Percentiles rank a stretch among this genome's conserved stretches.
phyloP scores from a whole-genome alignment of 225 moss, liverwort and hornwort species.

The Sphagnum tenellum region DNA sequence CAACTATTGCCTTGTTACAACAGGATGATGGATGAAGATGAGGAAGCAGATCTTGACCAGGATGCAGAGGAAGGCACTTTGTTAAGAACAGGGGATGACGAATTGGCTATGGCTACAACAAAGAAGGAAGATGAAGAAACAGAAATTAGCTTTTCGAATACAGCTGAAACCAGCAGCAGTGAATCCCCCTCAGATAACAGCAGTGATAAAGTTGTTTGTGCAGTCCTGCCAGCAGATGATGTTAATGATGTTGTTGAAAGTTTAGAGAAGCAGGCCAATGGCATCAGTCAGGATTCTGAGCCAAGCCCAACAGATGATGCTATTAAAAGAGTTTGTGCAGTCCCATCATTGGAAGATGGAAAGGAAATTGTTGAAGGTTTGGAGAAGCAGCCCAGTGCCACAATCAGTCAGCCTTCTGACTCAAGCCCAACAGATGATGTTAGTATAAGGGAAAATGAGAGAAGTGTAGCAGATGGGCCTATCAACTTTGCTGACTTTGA shows the following conservation, averaged over 20 bases:
- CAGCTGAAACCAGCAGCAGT: not conserved
- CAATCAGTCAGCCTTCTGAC: not conserved
- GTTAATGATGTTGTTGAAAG: not conserved
- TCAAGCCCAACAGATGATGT: too few relatives aligned
- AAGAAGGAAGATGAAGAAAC: conserved; percentile 24
- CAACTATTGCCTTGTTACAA: conserved; percentile 1
- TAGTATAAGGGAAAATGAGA: not conserved
- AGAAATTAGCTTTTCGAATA: not conserved
- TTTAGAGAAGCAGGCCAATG: conserved; percentile 2
- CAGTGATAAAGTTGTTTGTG: not conserved
- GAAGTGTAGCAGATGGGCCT: conserved; percentile 13
- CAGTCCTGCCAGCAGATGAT: too few relatives aligned
- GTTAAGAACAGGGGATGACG: conserved; percentile 29
- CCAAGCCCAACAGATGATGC: not conserved
- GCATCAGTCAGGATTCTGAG: not conserved
- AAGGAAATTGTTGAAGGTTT: conserved; percentile 6
- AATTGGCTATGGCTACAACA: conserved; percentile 20
- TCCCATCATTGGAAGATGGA: not conserved
- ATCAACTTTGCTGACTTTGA: conserved; percentile 31
- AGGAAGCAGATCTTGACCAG: conserved; percentile 28
- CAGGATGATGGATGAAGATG: conserved; percentile 41
- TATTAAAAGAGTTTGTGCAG: not conserved
- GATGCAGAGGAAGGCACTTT: conserved; percentile 31
- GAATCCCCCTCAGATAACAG: not conserved
- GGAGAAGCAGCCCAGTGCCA: not conserved